A percentile compares a stretch with the other conserved stretches of the same genome.
These are phyloP conservation scores for Hypomontagnella monticulosa DNA, from an alignment of 495 filamentous ascomycete species.

Conservation along the genomic window DNA sequence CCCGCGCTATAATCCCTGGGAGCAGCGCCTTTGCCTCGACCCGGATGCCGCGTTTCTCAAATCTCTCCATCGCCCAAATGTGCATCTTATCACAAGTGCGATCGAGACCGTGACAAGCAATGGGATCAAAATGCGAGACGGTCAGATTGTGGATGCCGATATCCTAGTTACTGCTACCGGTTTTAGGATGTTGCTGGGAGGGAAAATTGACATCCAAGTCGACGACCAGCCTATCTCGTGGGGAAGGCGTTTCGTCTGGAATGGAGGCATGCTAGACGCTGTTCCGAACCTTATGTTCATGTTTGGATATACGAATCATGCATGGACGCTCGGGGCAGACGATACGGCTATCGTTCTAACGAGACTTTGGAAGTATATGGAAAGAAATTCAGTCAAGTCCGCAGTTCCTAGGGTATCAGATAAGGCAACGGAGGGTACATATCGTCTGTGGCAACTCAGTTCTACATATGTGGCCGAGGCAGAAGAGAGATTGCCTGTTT, in stretches of 20 bases:
- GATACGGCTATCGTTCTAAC: slow-evolving; percentile 4
- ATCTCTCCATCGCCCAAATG: slow-evolving; percentile 65
- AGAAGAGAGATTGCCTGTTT: slow-evolving; percentile 6
- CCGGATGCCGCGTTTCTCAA: slow-evolving; percentile 79
- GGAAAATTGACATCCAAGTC: slow-evolving; percentile 60
- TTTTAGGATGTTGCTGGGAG: slow-evolving; percentile 64
- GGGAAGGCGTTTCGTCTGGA: slow-evolving; percentile 60
- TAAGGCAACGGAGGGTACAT: neutral
- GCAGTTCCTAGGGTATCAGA: slow-evolving; percentile 1
- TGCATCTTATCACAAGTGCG: slow-evolving; percentile 70
- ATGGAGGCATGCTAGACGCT: slow-evolving; percentile 66
- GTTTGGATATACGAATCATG: slow-evolving; percentile 67
- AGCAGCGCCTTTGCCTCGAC: slow-evolving; percentile 76
- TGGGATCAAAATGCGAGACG: slow-evolving; percentile 62
- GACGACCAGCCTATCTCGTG: slow-evolving; percentile 55
- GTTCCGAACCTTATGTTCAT: slow-evolving; percentile 64
- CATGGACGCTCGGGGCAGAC: slow-evolving; percentile 69
- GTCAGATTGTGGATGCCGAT: slow-evolving; percentile 68
- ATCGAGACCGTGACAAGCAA: slow-evolving; percentile 69
- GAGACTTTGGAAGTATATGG: slow-evolving; percentile 8
- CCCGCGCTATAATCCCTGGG: slow-evolving; percentile 75
- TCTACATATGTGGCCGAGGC: neutral
- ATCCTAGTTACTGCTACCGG: slow-evolving; percentile 82
- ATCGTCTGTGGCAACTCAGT: slow-evolving; percentile 5
- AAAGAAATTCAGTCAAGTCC: neutral